phyloP scores from a whole-genome alignment of 2,329 filamentous ascomycete genomes.

The Paramyrothecium roridum region DNA sequence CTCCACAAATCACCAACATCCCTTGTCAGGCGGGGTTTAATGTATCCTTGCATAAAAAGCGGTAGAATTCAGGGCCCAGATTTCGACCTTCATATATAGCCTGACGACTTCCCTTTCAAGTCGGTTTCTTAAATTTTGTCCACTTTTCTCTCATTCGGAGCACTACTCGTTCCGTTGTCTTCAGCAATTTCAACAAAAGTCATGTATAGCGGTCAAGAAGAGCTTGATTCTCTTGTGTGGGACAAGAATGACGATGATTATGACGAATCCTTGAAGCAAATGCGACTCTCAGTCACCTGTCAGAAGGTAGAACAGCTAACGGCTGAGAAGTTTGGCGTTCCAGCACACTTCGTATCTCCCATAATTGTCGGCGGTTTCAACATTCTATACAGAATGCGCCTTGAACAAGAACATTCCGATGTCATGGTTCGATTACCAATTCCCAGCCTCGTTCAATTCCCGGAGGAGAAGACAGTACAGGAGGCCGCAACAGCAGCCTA shows the following conservation, averaged over 20 bases:
- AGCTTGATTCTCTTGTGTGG: conserved; percentile 11
- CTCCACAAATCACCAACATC: no score
- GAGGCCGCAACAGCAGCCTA: conserved; percentile 9
- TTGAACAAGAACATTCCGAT: conserved; percentile 5
- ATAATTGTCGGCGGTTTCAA: conserved; percentile 13
- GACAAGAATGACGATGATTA: conserved; percentile 8
- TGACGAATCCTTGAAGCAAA: background rate
- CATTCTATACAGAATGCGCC: conserved; percentile 7
- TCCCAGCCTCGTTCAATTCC: conserved; percentile 9
- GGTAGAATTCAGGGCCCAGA: no score
- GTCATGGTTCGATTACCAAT: conserved; percentile 9
- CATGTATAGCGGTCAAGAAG: conserved; percentile 9
- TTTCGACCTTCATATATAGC: no score
- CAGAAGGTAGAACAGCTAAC: background rate
- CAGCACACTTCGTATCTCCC: conserved; percentile 1
- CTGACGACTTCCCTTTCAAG: no score
- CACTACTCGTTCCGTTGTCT: no score
- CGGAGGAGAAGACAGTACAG: conserved; percentile 8
- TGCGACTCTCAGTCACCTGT: conserved; percentile 3
- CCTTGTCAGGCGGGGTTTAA: no score
- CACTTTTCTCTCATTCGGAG: no score
- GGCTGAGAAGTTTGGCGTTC: background rate
- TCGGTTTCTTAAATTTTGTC: no score
- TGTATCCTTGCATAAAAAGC: no score
- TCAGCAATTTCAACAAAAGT: no score